These are phyloP conservation scores for Dipteronia sinensis DNA, from an alignment of 345 rosid species.

Conservation along the genomic window DNA sequence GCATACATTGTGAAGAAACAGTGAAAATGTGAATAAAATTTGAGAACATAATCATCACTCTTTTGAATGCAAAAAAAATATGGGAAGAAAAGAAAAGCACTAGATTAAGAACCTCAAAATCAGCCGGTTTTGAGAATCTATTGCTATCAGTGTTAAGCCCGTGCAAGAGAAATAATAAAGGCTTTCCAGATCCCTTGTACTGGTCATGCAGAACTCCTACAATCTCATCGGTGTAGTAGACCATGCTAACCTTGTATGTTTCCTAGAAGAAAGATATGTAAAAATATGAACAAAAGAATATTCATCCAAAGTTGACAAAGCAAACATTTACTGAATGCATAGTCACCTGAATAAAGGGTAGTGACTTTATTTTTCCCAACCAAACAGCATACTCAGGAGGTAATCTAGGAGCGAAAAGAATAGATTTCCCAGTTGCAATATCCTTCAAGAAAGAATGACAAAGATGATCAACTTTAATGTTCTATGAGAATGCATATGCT, in stretches of 20 bases:
- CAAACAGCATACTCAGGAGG: slow-evolving; percentile 89
- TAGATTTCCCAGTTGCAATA: slow-evolving; percentile 69
- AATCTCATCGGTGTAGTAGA: slow-evolving; percentile 73
- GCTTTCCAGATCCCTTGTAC: slow-evolving; percentile 56
- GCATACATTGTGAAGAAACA: slow-evolving; percentile 9
- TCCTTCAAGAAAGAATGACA: slow-evolving; percentile 50
- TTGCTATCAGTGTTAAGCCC: slow-evolving; percentile 91
- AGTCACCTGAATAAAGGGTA: slow-evolving; percentile 62
- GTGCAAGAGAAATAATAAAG: slow-evolving; percentile 70
- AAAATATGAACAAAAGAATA: slow-evolving; percentile 13
- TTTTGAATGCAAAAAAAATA: slow-evolving; percentile 3
- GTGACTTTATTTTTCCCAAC: slow-evolving; percentile 84
- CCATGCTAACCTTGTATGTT: slow-evolving; percentile 69
- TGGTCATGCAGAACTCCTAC: slow-evolving; percentile 49
- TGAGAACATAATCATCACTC: neutral
- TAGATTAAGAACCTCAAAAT: slow-evolving; percentile 61
- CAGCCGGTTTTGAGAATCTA: slow-evolving; percentile 79
- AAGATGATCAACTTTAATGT: slow-evolving; percentile 7
- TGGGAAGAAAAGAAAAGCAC: slow-evolving; percentile 18
- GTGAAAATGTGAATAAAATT: slow-evolving; percentile 11
- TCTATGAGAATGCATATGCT: neutral
- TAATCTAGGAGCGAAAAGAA: slow-evolving; percentile 81
- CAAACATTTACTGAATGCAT: neutral
- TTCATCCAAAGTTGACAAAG: slow-evolving; percentile 13
- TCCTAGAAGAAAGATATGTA: slow-evolving; percentile 51